Percentiles rank a stretch among this genome's conserved stretches.
phyloP scores from a whole-genome alignment of 805 yeast genomes.

The Kluyveromyces nonfermentans region DNA sequence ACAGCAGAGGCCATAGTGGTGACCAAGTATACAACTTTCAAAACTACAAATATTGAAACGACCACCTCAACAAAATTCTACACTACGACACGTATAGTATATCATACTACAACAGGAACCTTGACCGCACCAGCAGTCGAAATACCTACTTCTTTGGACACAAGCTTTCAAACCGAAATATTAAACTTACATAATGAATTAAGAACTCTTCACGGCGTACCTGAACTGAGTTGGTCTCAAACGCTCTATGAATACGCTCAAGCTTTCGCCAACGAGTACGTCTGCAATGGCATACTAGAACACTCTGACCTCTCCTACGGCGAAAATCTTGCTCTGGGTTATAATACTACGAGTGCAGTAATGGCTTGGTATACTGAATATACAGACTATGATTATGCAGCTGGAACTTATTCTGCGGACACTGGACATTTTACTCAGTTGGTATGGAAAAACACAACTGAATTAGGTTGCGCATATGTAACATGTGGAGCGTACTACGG shows the following conservation, averaged over 20 bases:
- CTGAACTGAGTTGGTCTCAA: constrained; percentile 45
- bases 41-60: not conserved
- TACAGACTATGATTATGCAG: constrained; percentile 39
- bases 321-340: constrained; percentile 77
- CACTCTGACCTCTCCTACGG: constrained; percentile 68
- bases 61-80: not conserved
- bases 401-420: constrained; percentile 35
- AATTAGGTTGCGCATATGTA: constrained; percentile 62
- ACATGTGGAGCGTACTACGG: constrained; percentile 44
- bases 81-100: not conserved
- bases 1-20: constrained; percentile 10
- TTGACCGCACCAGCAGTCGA: not conserved
- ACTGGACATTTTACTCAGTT: constrained; percentile 80
- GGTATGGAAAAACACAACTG: constrained; percentile 56
- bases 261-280: constrained; percentile 43
- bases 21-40: constrained; percentile 7
- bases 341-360: constrained; percentile 46
- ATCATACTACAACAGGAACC: not conserved
- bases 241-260: constrained; percentile 47
- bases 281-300: constrained; percentile 45
- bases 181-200: constrained; percentile 50
- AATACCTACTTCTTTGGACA: not conserved
- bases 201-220: constrained; percentile 45
- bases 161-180: constrained; percentile 22
- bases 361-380: constrained; percentile 73